Evolutionary conservation across 2,329 filamentous ascomycete genomes (phyloP), one percentile per base, ranked within the genome.

Genomic region (Paraphaeosphaeria sporulosa): DNA sequence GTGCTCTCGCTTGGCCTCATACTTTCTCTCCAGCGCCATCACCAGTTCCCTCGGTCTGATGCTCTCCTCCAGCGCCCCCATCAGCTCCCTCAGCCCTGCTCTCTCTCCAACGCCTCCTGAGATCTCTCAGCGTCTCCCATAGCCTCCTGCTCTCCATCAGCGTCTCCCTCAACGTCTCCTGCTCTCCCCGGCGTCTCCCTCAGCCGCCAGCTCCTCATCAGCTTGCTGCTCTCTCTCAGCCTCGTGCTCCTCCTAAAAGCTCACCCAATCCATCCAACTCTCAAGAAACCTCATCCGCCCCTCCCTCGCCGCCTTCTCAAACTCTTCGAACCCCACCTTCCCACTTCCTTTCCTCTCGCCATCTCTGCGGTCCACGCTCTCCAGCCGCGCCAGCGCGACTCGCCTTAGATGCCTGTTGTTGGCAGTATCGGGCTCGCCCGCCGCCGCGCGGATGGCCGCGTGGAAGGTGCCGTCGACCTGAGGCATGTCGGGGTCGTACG

Each of bases 221-320:
- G n/a, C n/a, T n/a, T n/a, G n/a, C n/a, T n/a, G n/a, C n/a, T 27
- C 25, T 27, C 25, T 6, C 17, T 32, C 46, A 44, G 50, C 46
- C 44, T 25, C 23, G 13, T 1, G 25, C n/a, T 6, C 21, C 30
- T 19, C 13, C 51, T 58, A 62, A 21, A 73, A 89, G 86, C 74
- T 83, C 83, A 69, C 86, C 86, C 84, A 87, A 84, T 97, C 94
- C 77, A 97, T 92, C 94, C 94, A 98, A 70, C 88, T 92, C 61
- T 92, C 92, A 49, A 97, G 83, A 77, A 97, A 94, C 67, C 92
- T 83, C 55, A 89, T 81, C 72, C 88, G 87, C 30, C 82, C 80
- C 25, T 87, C 63, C 48, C 88, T 85, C 80, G 95, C 92, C 52
- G 90, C 89, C 42, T 82, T 81, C 70, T 92, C 89, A 77, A 98